Evolutionary conservation across 2,329 filamentous ascomycete species (phyloP), one percentile per base, ranked within the genome.

Genomic region (Elsinoe batatas): DNA sequence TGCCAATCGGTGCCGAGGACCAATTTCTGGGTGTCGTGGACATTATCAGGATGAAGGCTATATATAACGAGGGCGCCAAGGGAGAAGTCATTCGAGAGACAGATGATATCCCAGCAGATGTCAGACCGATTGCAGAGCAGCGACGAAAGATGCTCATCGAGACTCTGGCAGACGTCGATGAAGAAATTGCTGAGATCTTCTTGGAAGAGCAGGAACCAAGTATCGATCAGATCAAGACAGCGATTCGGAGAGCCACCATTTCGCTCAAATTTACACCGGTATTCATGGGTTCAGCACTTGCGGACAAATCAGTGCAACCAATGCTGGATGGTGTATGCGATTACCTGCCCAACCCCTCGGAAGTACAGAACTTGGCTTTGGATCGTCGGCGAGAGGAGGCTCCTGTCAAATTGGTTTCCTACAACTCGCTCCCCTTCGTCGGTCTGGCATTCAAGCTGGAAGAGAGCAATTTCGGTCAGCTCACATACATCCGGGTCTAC

Each of bases 401-500:
- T 49, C 79, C 83, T 2, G 91, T 95, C 58, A 87, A 91, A 69
- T 81, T 98, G 56, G 83, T 96, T 15, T 90, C 91, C 1, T 96
- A 97, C 76, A 93, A 94, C 72, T 86, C 88, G 18, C 77, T 95
- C 20, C 93, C 93, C 0, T 96, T 97, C 66, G 90, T 96, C 56
- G 93, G 93, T 50, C 79, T 98, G 60, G 93, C 93, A 8, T 98
- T 98, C 79, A 98, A 98, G 79, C 83, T 98, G 18, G 93, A 98
- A 78, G 93, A 98, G 74, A 95, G 91, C 74, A 96, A 95, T 71
- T 98, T 95, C 66, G 93, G 93, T 42, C 93, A 98, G 72, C 81
- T 98, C 67, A 98, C 93, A 55, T 98, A 98, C 71, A 94, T 98
- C 61, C 89, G 93, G 64, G 93, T 98, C 57, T 98, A 98, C 75